A percentile compares a stretch with the other conserved stretches of the same genome.
These are phyloP conservation scores for Petunia hybrid DNA, from an alignment of 305 asterid species.

Conservation along the genomic window DNA sequence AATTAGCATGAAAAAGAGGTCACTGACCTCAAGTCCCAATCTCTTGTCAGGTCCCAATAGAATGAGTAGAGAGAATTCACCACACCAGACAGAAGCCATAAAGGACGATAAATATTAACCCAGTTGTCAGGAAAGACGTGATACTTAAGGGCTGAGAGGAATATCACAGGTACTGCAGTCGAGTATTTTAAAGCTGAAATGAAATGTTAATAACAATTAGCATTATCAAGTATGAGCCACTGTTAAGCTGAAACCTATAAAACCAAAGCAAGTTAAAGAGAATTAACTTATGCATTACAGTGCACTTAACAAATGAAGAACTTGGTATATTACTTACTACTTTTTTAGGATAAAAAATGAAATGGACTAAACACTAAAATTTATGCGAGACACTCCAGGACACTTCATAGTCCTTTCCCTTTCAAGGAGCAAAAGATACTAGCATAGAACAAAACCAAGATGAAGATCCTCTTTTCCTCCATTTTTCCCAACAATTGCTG, in stretches of 20 bases:
- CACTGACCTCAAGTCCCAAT: slow-evolving; percentile 94
- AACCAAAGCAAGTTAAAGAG: slow-evolving; percentile 22
- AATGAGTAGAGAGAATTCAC: slow-evolving; percentile 90
- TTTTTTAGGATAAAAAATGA: neutral
- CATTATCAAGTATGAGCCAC: slow-evolving; percentile 18
- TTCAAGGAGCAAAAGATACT: slow-evolving; percentile 12
- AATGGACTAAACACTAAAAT: neutral
- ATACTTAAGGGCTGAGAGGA: slow-evolving; percentile 94
- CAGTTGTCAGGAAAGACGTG: slow-evolving; percentile 86
- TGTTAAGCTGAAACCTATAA: slow-evolving; percentile 19
- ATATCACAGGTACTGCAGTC: slow-evolving; percentile 94
- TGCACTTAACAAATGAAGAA: slow-evolving; percentile 22
- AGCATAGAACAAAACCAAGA: slow-evolving; percentile 22
- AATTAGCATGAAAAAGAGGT: slow-evolving; percentile 21
- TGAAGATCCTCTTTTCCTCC: neutral
- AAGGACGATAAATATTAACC: slow-evolving; percentile 76
- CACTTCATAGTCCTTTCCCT: neutral
- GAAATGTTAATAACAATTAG: slow-evolving; percentile 33
- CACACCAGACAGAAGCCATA: slow-evolving; percentile 92
- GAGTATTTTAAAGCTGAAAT: slow-evolving; percentile 96
- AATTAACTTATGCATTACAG: neutral
- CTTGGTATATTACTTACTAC: slow-evolving; percentile 25
- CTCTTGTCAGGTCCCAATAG: slow-evolving; percentile 86
- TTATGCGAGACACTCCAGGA: slow-evolving; percentile 7
- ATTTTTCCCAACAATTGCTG: neutral